Percentiles rank a stretch among this genome's conserved stretches.
Evolutionary conservation across 2,329 filamentous ascomycete genomes (phyloP).

Genomic region (Erysiphe neolycopersici): DNA sequence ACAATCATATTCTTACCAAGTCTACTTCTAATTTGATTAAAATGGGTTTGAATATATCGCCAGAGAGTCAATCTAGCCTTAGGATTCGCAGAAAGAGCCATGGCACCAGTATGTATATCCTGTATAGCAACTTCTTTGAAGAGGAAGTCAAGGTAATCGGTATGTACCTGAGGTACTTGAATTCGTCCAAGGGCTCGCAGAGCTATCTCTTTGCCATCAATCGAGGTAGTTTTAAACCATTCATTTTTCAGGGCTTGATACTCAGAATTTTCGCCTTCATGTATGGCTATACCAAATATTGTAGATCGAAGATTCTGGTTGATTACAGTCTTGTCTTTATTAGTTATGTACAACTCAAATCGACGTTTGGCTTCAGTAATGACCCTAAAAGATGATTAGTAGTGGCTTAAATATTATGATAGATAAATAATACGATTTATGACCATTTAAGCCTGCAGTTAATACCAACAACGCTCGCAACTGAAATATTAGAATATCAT

Average conservation of each 20-base stretch:
- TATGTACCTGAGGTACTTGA: slow-evolving; percentile 35
- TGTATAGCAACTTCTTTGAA: slow-evolving; percentile 63
- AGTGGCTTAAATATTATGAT: not conserved
- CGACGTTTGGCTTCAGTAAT: slow-evolving; percentile 48
- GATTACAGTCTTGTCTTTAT: slow-evolving; percentile 36
- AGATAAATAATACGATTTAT: slow-evolving; percentile 34
- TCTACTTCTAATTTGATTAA: slow-evolving; percentile 43
- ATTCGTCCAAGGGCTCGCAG: slow-evolving; percentile 51
- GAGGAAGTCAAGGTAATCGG: slow-evolving; percentile 44
- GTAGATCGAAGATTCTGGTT: slow-evolving; percentile 58
- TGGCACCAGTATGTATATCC: slow-evolving; percentile 66
- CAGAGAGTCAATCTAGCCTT: slow-evolving; percentile 51
- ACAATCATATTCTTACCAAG: slow-evolving; percentile 63
- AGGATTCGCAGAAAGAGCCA: slow-evolving; percentile 44
- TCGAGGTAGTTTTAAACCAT: slow-evolving; percentile 54
- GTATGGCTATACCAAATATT: slow-evolving; percentile 56
- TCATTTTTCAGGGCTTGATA: slow-evolving; percentile 58
- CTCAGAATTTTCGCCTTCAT: slow-evolving; percentile 42
- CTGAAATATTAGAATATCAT: slow-evolving; percentile 61
- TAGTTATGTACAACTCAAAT: slow-evolving; percentile 54
- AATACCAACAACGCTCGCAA: slow-evolving; percentile 59
- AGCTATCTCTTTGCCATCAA: slow-evolving; percentile 77
- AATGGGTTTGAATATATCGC: slow-evolving; percentile 67
- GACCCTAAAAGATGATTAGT: slow-evolving; percentile 21
- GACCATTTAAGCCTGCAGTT: slow-evolving; percentile 47